A percentile compares a stretch with the other conserved stretches of the same genome.
Conservation (phyloP, 2,329 filamentous ascomycete genomes). For the Intubia oerlemansii region DNA sequence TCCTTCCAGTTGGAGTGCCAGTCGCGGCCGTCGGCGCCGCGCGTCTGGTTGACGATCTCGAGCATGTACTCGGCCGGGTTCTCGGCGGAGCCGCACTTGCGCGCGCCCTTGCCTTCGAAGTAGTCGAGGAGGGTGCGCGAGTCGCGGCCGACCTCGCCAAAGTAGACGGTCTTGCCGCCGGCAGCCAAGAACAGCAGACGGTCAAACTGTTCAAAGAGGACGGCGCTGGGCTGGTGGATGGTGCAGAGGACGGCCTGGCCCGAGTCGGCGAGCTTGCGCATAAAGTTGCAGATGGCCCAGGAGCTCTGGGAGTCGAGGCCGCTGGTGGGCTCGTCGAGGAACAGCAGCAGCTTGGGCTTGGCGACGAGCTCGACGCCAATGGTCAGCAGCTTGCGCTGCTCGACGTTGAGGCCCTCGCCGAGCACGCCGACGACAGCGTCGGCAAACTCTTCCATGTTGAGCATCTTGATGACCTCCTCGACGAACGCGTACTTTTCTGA, state of each 20-base stretch:
- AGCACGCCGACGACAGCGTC: slow-evolving; percentile 81
- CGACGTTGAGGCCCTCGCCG: slow-evolving; percentile 61
- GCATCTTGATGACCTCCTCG: slow-evolving; percentile 61
- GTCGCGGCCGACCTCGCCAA: slow-evolving; percentile 51
- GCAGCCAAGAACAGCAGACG: slow-evolving; percentile 51
- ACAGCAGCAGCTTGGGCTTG: slow-evolving; percentile 41
- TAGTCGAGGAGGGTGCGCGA: slow-evolving; percentile 27
- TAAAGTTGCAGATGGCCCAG: slow-evolving; percentile 55
- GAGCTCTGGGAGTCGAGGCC: slow-evolving; percentile 62
- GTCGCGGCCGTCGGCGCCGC: slow-evolving; percentile 38
- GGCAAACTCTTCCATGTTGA: slow-evolving; percentile 80
- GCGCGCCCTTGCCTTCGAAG: slow-evolving; percentile 49
- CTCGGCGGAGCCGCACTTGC: slow-evolving; percentile 38
- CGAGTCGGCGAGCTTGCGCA: slow-evolving; percentile 36
- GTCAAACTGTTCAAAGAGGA: slow-evolving; percentile 84
- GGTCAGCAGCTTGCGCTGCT: slow-evolving; percentile 57
- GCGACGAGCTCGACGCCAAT: slow-evolving; percentile 54
- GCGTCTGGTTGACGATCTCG: slow-evolving; percentile 40
- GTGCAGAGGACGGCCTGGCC: slow-evolving; percentile 87
- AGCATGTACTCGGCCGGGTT: slow-evolving; percentile 77
- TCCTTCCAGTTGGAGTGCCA: slow-evolving; percentile 43
- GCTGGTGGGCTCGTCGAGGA: slow-evolving; percentile 68
- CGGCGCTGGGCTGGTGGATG: slow-evolving; percentile 90
- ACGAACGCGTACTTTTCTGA: slow-evolving; percentile 58
- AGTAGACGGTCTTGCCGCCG: slow-evolving; percentile 63